Evolutionary conservation across 2,329 filamentous ascomycete genomes (phyloP).

Genomic region (Fusarium tricinctum): DNA sequence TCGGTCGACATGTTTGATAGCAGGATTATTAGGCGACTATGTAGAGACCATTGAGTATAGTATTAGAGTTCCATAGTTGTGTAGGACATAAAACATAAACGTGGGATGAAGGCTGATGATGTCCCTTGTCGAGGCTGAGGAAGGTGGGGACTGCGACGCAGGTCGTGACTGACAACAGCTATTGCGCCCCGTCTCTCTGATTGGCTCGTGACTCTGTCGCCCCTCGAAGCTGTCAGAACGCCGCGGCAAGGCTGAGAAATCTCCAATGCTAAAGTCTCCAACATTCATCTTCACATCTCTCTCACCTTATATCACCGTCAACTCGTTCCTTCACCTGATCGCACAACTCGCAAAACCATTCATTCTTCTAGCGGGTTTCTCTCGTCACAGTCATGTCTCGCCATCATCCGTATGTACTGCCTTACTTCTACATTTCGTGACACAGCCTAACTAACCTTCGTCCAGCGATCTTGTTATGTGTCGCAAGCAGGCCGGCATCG

Average conservation of each 20-base stretch:
- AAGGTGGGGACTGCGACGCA: slow-evolving; percentile 42
- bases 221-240: slow-evolving; percentile 46
- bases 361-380: slow-evolving; percentile 5
- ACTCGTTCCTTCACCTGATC: slow-evolving; percentile 15
- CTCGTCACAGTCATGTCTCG: slow-evolving; percentile 78
- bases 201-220: slow-evolving; percentile 41
- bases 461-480: slow-evolving; percentile 96
- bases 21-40: background rate
- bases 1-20: slow-evolving; percentile 38
- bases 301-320: slow-evolving; percentile 13
- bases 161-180: slow-evolving; percentile 31
- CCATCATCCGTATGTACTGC: slow-evolving; percentile 83
- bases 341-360: background rate
- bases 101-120: slow-evolving; percentile 12
- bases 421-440: background rate
- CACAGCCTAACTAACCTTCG: slow-evolving; percentile 46
- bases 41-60: background rate
- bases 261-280: slow-evolving; percentile 44
- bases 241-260: slow-evolving; percentile 64
- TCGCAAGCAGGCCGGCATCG: slow-evolving; percentile 97
- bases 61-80: slow-evolving; percentile 2
- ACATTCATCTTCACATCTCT: slow-evolving; percentile 22
- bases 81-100: slow-evolving; percentile 2
- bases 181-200: slow-evolving; percentile 35
- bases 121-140: slow-evolving; percentile 50